Base-by-base conservation (phyloP, 345 rosid species). In the Arabidopsis arenosa region DNA sequence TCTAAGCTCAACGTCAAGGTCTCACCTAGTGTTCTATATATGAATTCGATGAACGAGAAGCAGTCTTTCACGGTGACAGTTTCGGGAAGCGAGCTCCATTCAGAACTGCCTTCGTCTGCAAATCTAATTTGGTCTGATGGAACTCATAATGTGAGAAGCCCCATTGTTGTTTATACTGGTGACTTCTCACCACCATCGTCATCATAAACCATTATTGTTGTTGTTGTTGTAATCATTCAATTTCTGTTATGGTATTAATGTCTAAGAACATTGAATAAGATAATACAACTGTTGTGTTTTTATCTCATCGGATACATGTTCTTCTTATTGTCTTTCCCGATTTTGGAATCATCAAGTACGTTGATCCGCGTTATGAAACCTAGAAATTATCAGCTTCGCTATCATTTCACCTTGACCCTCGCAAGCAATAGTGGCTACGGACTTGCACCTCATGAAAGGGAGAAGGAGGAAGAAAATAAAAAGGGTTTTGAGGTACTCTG, bases 1-100 rank as follows among this genome's bases (percentile, higher is more conserved):
- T 9, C 72, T 7, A 68, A 44, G 18, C 56, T 82, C 9, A 55
- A 68, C 0, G 69, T 85, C 64, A 35, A 63, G 64, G 87, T 87
- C 26, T 65, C 30, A 5, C 94, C 92, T 35, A 49, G 9, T 18
- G 66, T 66, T 67, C 59, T 84, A 49, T 41, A 56, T 36, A 80
- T 89, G 10, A 69, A 78, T 45, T 21, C 73, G 26, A 4, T 67
- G 35, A 51, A 82, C 2, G 85, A 83, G 75, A 83, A 69, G 77
- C 76, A 78, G 47, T 52, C 82, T 36, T 89, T 89, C 39, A 49
- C 5, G 1, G 88, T 87, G 68, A 80, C 47, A 8, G 85, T 85
- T 37, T 18, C 52, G 5, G 79, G 69, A 48, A 52, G 1, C 10
- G 39, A 12, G 52, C 80, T 71, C 6, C n/a, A 39, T 7, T 12